Evolutionary conservation across 225 moss, liverwort and hornwort genomes (phyloP).

Genomic region (Rhytidiadelphus loreus): DNA sequence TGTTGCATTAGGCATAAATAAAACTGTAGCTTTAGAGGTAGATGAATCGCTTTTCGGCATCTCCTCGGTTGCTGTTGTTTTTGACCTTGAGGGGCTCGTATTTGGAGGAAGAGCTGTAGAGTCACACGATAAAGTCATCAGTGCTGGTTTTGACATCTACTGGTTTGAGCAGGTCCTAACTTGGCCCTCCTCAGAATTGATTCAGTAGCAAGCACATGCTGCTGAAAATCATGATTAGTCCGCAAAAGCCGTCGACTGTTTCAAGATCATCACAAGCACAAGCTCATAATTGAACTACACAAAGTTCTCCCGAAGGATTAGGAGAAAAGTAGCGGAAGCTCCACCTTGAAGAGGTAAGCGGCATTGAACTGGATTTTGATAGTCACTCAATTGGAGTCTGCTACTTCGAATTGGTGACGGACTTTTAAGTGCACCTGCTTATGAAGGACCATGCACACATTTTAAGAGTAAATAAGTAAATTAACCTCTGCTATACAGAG

Average conservation of each 20-base stretch:
- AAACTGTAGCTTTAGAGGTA: constrained; percentile 1
- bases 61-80: constrained; percentile 42
- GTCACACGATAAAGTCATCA: background rate
- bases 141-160: background rate
- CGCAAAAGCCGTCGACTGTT: background rate
- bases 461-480: background rate
- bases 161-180: background rate
- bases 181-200: background rate
- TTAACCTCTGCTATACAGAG: background rate
- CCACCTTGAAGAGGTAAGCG: constrained; percentile 55
- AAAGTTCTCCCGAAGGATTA: background rate
- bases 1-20: background rate
- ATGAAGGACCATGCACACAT: constrained; percentile 2
- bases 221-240: background rate
- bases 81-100: constrained; percentile 52
- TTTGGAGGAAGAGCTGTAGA: constrained; percentile 61
- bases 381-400: constrained; percentile 16
- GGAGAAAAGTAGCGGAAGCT: background rate
- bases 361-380: constrained; percentile 14
- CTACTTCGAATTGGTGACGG: constrained; percentile 26
- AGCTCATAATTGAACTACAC: background rate
- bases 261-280: background rate
- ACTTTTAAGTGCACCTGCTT: constrained; percentile 26
- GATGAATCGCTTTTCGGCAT: constrained; percentile 19
- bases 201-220: background rate